Evolutionary conservation across 352 stramenopile genomes (phyloP).

Genomic region (Elongisporangium undulatum): DNA sequence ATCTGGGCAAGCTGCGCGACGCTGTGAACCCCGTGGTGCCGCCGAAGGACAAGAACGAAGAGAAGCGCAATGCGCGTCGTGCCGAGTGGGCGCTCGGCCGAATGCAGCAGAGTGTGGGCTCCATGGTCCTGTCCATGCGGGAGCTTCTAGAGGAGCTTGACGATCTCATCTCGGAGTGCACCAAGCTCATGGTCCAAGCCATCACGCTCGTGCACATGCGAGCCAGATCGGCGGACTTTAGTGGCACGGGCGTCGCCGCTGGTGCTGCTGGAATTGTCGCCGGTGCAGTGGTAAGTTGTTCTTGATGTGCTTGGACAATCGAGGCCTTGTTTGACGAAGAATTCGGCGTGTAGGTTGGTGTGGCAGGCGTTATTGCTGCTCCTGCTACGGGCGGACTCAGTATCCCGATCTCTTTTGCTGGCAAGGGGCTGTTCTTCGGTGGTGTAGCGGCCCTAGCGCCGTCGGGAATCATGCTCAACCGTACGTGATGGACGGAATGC

Average conservation of each 20-base stretch:
- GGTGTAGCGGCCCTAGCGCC: conserved; percentile 72
- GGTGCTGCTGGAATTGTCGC: conserved; percentile 78
- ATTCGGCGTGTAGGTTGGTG: conserved; percentile 35
- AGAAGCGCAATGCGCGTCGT: conserved; percentile 62
- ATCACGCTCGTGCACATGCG: conserved; percentile 84
- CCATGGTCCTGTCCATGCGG: conserved; percentile 65
- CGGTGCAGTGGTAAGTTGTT: conserved; percentile 53
- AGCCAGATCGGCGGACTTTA: conserved; percentile 77
- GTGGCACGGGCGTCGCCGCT: conserved; percentile 75
- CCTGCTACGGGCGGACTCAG: conserved; percentile 79
- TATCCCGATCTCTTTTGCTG: conserved; percentile 73
- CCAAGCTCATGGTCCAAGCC: conserved; percentile 82
- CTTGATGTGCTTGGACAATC: not conserved
- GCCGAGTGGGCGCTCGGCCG: conserved; percentile 72
- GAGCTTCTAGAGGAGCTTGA: conserved; percentile 77
- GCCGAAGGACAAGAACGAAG: conserved; percentile 62
- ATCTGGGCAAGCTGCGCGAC: conserved; percentile 69
- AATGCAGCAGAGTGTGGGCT: conserved; percentile 66
- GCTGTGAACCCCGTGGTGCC: conserved; percentile 46
- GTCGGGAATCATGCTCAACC: conserved; percentile 83
- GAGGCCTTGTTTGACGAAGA: not conserved
- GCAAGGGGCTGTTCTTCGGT: conserved; percentile 82
- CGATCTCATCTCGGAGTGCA: conserved; percentile 75
- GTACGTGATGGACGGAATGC: conserved; percentile 28
- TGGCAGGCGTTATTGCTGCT: conserved; percentile 67